phyloP scores from a whole-genome alignment of 148 eudicot species.

The Euryodendron excelsum region DNA sequence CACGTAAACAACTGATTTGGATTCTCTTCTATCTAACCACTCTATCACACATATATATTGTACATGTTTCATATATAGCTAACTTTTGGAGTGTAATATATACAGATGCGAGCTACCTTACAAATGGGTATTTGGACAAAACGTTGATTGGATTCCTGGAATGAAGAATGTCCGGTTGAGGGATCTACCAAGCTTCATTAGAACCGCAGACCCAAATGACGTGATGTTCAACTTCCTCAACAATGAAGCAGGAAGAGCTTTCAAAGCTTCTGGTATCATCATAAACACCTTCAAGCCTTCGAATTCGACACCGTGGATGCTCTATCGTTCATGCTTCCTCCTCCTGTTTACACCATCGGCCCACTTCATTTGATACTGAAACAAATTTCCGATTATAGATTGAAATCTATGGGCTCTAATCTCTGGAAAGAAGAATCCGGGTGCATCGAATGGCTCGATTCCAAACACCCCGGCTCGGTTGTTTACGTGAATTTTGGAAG shows the following conservation, averaged over 20 bases:
- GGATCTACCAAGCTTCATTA: slow-evolving; percentile 50
- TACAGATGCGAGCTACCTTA: slow-evolving; percentile 41
- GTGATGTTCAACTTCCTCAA: slow-evolving; percentile 32
- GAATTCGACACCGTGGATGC: slow-evolving; percentile 37
- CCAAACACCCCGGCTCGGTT: slow-evolving; percentile 38
- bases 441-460: slow-evolving; percentile 54
- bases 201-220: slow-evolving; percentile 40
- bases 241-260: slow-evolving; percentile 16
- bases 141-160: slow-evolving; percentile 38
- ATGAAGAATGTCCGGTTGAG: slow-evolving; percentile 25
- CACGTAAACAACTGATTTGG: slow-evolving; percentile 29
- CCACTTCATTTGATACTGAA: slow-evolving; percentile 35
- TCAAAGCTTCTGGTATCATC: slow-evolving; percentile 38
- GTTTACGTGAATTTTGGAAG: slow-evolving; percentile 57
- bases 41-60: no score
- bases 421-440: slow-evolving; percentile 51
- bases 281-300: slow-evolving; percentile 50
- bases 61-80: neutral
- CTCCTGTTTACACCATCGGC: slow-evolving; percentile 44
- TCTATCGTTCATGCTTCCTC: slow-evolving; percentile 27
- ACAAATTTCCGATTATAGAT: slow-evolving; percentile 18
- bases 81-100: neutral
- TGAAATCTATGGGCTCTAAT: slow-evolving; percentile 39
- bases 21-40: slow-evolving; percentile 37
- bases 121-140: slow-evolving; percentile 55